Evolutionary conservation across 1,139 yeast species (phyloP).

Genomic region (Sugiyamaella paludigena): DNA sequence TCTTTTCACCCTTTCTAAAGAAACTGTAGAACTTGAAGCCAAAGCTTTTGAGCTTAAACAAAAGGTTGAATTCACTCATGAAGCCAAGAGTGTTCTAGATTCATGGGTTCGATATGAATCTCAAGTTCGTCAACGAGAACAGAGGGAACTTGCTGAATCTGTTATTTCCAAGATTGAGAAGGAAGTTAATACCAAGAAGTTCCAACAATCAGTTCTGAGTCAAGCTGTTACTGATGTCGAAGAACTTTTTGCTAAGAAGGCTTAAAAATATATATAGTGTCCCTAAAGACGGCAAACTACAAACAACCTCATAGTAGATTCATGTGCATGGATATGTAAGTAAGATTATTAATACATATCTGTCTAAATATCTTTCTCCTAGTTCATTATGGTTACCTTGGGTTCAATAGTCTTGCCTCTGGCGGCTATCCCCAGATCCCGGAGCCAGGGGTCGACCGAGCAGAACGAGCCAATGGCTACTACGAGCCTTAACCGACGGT

Average conservation of each 20-base stretch:
- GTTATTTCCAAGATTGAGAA: slow-evolving; percentile 87
- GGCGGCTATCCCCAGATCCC: slow-evolving; percentile 1
- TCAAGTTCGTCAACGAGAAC: slow-evolving; percentile 95
- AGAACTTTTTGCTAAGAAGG: slow-evolving; percentile 57
- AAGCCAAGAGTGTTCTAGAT: slow-evolving; percentile 93
- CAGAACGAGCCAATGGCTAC: too few species aligned
- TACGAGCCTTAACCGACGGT: too few species aligned
- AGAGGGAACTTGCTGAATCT: slow-evolving; percentile 81
- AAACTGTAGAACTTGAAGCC: slow-evolving; percentile 94
- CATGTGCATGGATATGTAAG: slow-evolving; percentile 11
- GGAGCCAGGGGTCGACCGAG: too few species aligned
- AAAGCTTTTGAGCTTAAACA: slow-evolving; percentile 91
- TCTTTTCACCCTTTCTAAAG: slow-evolving; percentile 90
- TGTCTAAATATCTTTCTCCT: too few species aligned
- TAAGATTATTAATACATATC: not conserved
- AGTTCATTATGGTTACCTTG: too few species aligned
- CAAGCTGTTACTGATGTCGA: slow-evolving; percentile 93
- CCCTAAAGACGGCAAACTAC: too few species aligned
- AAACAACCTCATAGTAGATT: slow-evolving; percentile 1
- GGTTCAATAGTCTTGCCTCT: slow-evolving; percentile 1
- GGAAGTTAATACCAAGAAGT: slow-evolving; percentile 81
- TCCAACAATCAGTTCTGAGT: slow-evolving; percentile 88
- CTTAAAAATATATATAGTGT: slow-evolving; percentile 20
- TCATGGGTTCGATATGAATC: slow-evolving; percentile 99
- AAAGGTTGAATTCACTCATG: slow-evolving; percentile 77